Base-by-base conservation (phyloP, 257 asterid species). In the Nicotiana otophora region DNA sequence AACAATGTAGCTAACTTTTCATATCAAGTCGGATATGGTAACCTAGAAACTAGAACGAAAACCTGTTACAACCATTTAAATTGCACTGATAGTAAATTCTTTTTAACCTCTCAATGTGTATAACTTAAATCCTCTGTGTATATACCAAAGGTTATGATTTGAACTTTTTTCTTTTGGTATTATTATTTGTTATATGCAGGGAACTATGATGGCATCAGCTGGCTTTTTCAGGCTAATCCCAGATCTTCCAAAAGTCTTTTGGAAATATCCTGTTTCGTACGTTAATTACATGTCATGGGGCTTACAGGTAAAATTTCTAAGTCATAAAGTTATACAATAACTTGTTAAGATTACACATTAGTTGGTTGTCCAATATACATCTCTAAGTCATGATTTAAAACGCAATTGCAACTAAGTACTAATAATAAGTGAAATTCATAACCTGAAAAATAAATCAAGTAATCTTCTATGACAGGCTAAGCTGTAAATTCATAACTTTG, bases 231-330 rank as follows among this genome's bases (percentile, higher is more conserved):
- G 97, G 9, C 83, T 84, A 48, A 72, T 90, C 55, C 87, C 92
- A 1, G 92, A 91, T 36, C 98, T 95, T 57, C 99, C 98, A 23
- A 89, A 81, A 85, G 76, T 85, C 33, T 89, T 94, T 78, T 95
- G 99, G 99, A 85, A 83, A 66, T 94, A 95, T 55, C 98, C 98
- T 1, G 64, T 95, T 80, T 94, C 97, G 4, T 95, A 92, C 66
- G 16, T 95, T 81, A 95, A 94, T 86, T 94, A 89, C 91, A 95
- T 95, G 98, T 84, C 97, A 11, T 94, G 97, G 97, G 97, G 85
- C 30, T 78, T 95, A 60, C 94, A 95, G 92, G 98, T 93, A 83
- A 23, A 14, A 62, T 67, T 58, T 28, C n/a, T 39, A 1, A 0
- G 20, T 42, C 60, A 31, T 1, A 12, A 5, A 20, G 1, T 23